Base-by-base conservation (phyloP, 768 basidiomycete genomes). In the Russula compacta region DNA sequence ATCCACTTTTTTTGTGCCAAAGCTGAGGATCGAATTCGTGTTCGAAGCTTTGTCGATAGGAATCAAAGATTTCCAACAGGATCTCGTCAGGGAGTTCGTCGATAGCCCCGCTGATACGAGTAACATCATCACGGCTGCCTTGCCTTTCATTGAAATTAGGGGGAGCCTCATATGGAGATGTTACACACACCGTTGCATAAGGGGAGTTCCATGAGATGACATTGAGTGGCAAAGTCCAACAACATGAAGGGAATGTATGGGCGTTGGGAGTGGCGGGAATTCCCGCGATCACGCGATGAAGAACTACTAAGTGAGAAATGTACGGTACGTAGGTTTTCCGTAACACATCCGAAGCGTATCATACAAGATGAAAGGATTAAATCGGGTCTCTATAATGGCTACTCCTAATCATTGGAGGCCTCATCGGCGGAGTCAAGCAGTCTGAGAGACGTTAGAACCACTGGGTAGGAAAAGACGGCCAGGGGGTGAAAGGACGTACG, bases 401-500 rank as follows among this genome's bases (percentile, higher is more conserved):
- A 17, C 52, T 8, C 40, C 36, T 58, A 63, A 15, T 63, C 59
- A 46, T 67, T 64, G 49, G 56, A 36, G 4, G 64, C 54, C 51
- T 69, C 69, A 54, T 70, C 69, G 49, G 59, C 64, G 14, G 69
- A 70, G 58, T 70, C 69, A 19, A 70, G 68, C 24, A 70, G 53
- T 35, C 69, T 70, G 35, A n/a, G 24, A 38, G 24, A 47, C 32
- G 56, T 46, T 32, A 51, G 50, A 38, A 49, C 21, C 15, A 33
- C 19, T 2, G 21, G 39, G 17, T 29, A 11, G 9, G 42, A 29
- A 21, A 24, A 15, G 32, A 24, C 29, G 6, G 10, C n/a, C n/a
- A n/a, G n/a, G n/a, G 15, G 15, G 3, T 2, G 24, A 17, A 47
- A 43, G n/a, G 33, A 68, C 78, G 38, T 36, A 83, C 83, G 83